Conservation (phyloP, 495 filamentous ascomycete genomes). For the Choiromyces venosus region DNA sequence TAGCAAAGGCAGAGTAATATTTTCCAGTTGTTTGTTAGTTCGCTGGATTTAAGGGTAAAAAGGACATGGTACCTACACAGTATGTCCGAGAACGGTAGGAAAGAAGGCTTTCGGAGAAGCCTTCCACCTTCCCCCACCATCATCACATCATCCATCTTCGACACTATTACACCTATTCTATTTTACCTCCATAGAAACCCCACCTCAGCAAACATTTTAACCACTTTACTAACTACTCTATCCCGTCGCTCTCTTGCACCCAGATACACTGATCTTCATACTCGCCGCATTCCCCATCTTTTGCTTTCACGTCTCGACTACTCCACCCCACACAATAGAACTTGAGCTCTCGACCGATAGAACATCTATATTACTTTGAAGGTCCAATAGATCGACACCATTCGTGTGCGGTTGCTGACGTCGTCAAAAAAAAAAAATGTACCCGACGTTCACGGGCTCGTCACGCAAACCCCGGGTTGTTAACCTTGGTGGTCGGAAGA, state of each 20-base stretch:
- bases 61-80: background rate
- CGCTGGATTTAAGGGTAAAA: background rate
- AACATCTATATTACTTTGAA: background rate
- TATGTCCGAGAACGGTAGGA: background rate
- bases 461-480: constrained; percentile 82
- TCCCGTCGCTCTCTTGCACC: background rate
- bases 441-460: constrained; percentile 80
- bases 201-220: background rate
- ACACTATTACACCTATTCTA: background rate
- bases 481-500: constrained; percentile 77
- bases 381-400: background rate
- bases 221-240: background rate
- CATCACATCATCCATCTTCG: background rate
- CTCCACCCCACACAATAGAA: background rate
- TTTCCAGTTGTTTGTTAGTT: background rate
- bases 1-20: background rate
- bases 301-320: background rate
- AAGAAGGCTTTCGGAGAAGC: background rate
- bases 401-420: background rate
- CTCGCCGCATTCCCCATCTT: background rate
- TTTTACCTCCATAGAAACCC: background rate
- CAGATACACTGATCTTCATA: background rate
- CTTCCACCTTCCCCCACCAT: background rate
- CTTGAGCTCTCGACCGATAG: background rate
- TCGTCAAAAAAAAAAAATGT: constrained; percentile 56